These are phyloP conservation scores for Drechslerella stenobrocha DNA, from an alignment of 2,329 filamentous ascomycete species.

Conservation along the genomic window DNA sequence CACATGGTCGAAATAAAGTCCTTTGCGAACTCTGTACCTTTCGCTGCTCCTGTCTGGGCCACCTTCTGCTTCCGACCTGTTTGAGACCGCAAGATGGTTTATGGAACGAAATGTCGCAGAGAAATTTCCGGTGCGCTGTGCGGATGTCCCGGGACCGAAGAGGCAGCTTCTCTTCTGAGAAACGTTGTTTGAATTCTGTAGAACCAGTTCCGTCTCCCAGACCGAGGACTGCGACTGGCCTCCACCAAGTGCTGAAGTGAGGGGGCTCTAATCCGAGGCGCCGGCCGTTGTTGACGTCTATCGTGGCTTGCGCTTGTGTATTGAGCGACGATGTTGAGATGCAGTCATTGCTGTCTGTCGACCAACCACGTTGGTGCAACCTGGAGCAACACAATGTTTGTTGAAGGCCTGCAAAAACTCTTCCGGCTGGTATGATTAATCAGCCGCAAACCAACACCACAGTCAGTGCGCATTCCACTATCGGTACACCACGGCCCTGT, in stretches of 20 bases:
- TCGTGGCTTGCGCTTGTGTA: too few relatives aligned
- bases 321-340: too few relatives aligned
- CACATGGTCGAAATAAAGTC: conserved; percentile 25
- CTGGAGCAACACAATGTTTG: conserved; percentile 32
- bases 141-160: not conserved
- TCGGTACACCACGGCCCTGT: conserved; percentile 14
- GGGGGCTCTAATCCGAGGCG: not conserved
- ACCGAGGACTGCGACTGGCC: conserved; percentile 1
- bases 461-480: too few relatives aligned
- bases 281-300: too few relatives aligned
- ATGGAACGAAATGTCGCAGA: conserved; percentile 28
- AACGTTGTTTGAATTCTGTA: conserved; percentile 17
- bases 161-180: conserved; percentile 19
- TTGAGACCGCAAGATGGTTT: conserved; percentile 11
- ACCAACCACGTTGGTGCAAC: too few relatives aligned
- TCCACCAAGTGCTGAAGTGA: not conserved
- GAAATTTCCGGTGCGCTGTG: conserved; percentile 33
- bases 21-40: conserved; percentile 15
- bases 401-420: conserved; percentile 27
- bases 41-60: conserved; percentile 15
- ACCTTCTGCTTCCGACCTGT: conserved; percentile 44
- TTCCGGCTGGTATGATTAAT: too few relatives aligned
- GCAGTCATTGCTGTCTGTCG: too few relatives aligned
- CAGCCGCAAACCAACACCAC: too few relatives aligned
- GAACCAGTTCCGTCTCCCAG: conserved; percentile 13